Evolutionary conservation across 2,329 filamentous ascomycete genomes (phyloP).

Genomic region (Aquanectria penicillioides): DNA sequence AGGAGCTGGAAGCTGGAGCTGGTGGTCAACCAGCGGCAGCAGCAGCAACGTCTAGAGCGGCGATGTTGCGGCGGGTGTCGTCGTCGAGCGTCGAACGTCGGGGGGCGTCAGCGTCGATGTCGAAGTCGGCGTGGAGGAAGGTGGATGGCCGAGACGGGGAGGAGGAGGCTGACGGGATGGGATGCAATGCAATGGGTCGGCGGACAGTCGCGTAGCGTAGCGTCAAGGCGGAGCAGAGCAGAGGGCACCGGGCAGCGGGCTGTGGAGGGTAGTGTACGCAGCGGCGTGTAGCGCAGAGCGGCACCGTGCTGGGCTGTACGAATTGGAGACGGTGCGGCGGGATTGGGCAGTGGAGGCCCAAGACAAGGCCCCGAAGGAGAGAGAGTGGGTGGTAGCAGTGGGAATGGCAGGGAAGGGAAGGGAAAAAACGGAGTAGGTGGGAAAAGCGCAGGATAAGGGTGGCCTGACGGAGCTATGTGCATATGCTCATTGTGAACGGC

Average conservation of each 20-base stretch:
- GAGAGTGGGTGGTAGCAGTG: too few relatives aligned
- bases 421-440: neutral
- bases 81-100: conserved; percentile 30
- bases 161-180: conserved; percentile 28
- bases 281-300: conserved; percentile 11
- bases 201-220: conserved; percentile 12
- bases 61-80: conserved; percentile 13
- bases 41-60: conserved; percentile 13
- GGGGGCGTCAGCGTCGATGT: conserved; percentile 21
- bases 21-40: conserved; percentile 19
- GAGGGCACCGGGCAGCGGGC: conserved; percentile 15
- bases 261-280: conserved; percentile 2
- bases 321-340: conserved; percentile 31
- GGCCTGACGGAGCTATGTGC: conserved; percentile 18
- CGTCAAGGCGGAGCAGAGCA: conserved; percentile 22
- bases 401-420: neutral
- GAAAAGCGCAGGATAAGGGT: neutral
- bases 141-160: conserved; percentile 26
- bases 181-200: conserved; percentile 37
- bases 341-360: conserved; percentile 43
- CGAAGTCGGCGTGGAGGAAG: conserved; percentile 20
- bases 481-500: conserved; percentile 27
- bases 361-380: conserved; percentile 28
- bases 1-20: conserved; percentile 31
- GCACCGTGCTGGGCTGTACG: conserved; percentile 14